phyloP scores from a whole-genome alignment of 1,139 yeast genomes.

The Scheffersomyces lignicola region DNA sequence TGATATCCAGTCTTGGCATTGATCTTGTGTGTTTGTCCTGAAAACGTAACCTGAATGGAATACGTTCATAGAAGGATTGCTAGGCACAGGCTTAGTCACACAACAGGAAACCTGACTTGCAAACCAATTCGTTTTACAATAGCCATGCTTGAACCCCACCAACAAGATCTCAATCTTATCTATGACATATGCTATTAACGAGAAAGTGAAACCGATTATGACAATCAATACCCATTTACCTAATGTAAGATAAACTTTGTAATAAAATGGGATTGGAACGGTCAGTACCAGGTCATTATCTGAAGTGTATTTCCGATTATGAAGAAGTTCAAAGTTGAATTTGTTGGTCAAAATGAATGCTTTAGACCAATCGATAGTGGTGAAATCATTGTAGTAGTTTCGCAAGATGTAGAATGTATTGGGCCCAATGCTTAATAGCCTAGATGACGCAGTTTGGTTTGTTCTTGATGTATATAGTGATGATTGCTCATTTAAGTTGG shows the following conservation, averaged over 20 bases:
- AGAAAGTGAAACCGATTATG: conserved; percentile 47
- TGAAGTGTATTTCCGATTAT: conserved; percentile 10
- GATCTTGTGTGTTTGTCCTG: conserved; percentile 9
- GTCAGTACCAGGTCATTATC: conserved; percentile 9
- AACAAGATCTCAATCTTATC: conserved; percentile 51
- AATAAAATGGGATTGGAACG: conserved; percentile 22
- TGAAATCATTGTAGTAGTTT: conserved; percentile 59
- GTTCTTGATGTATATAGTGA: conserved; percentile 20
- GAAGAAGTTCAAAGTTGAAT: conserved; percentile 38
- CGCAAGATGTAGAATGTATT: conserved; percentile 22
- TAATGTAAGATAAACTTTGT: conserved; percentile 24
- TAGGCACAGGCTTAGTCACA: conserved; percentile 9
- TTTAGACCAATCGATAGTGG: conserved; percentile 69
- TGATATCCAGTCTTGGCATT: conserved; percentile 45
- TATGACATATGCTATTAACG: conserved; percentile 53
- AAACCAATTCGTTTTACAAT: conserved; percentile 50
- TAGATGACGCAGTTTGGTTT: conserved; percentile 19
- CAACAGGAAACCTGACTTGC: conserved; percentile 50
- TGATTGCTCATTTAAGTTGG: conserved; percentile 7
- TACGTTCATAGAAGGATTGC: conserved; percentile 14
- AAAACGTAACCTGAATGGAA: conserved; percentile 23
- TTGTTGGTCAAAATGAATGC: conserved; percentile 51
- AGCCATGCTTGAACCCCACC: conserved; percentile 57
- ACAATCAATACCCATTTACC: conserved; percentile 54
- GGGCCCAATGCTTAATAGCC: conserved; percentile 18